Evolutionary conservation across 1,284 basidiomycete species (phyloP), one percentile per base, ranked within the genome.

Genomic region (Leccinum fallax): DNA sequence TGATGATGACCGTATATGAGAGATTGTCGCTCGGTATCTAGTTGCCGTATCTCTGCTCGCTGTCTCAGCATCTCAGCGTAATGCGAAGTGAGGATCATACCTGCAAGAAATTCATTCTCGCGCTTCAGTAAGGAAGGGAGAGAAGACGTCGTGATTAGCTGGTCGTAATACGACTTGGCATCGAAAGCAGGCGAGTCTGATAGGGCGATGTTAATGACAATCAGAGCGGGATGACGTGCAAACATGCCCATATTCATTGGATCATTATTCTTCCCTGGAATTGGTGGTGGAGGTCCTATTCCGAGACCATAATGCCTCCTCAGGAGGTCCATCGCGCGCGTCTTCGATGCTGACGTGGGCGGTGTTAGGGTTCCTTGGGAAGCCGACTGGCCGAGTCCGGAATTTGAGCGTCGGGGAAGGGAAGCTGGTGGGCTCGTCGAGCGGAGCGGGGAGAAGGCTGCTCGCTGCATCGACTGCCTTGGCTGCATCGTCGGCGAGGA

Each of bases 1-100:
- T 95, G 94, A 71, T 97, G 94, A 69, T 97, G 94, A 67, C 97
- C 95, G 74, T 97, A 97, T 4, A 97, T 95, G 43, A 97, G 79
- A 21, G 91, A 92, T 73, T 97, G 95, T 34, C 93, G 83, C 72
- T 96, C 94, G 67, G 90, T 88, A 62, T 96, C 93, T 5, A 97
- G 78, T 66, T 95, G 86, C 51, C 92, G 83, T 63, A 97, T 95
- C 75, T 95, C 93, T 92, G 65, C 11, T 56, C 15, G 4, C 9
- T 49, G 59, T 38, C 8, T 73, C 38, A 58, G 60, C 56, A 61
- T 60, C 54, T 56, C 48, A 40, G 32, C 8, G 16, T 66, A 71
- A 5, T 19, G n/a, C 34, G 21, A 49, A 40, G 32, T 34, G 32
- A 6, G 6, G 5, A 51, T 32, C 61, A 19, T 61, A 87, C 92